phyloP scores from a whole-genome alignment of 495 filamentous ascomycete species.

The Penicillium cataractarum region DNA sequence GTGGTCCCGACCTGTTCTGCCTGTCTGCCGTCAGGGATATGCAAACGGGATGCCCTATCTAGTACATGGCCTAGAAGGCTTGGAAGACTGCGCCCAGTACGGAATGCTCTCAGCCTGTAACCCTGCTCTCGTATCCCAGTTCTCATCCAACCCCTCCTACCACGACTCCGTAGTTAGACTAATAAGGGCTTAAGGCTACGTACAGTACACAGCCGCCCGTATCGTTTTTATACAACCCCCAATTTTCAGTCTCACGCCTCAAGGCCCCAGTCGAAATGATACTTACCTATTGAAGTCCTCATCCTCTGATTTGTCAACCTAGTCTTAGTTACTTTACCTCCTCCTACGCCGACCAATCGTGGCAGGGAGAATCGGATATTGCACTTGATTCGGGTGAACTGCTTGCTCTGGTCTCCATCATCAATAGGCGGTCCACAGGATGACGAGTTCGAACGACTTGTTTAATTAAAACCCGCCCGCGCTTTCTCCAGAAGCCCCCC shows the following conservation, averaged over 20 bases:
- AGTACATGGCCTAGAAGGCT: neutral
- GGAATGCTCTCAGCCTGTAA: too few species aligned
- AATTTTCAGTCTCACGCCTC: neutral
- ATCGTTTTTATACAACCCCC: neutral
- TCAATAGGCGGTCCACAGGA: slow-evolving; percentile 9
- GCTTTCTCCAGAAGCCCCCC: slow-evolving; percentile 20
- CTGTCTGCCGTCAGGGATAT: slow-evolving; percentile 10
- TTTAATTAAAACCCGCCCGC: slow-evolving; percentile 16
- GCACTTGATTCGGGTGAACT: neutral
- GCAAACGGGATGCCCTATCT: slow-evolving; percentile 1
- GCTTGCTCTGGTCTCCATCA: neutral
- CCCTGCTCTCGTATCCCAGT: neutral
- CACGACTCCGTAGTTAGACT: neutral
- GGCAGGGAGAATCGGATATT: slow-evolving; percentile 1
- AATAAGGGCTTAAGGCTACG: neutral
- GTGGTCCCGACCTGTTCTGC: slow-evolving; percentile 2
- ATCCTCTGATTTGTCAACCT: neutral
- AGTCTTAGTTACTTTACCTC: neutral
- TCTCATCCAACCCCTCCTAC: neutral
- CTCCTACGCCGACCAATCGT: slow-evolving; percentile 1
- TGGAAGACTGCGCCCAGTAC: neutral
- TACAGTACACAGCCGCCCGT: neutral
- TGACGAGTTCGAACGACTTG: slow-evolving; percentile 17
- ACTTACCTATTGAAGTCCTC: neutral
- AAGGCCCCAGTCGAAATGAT: too few species aligned